A percentile compares a stretch with the other conserved stretches of the same genome.
These are phyloP conservation scores for Fusarium beomiforme DNA, from an alignment of 2,329 filamentous ascomycete genomes.

Conservation along the genomic window DNA sequence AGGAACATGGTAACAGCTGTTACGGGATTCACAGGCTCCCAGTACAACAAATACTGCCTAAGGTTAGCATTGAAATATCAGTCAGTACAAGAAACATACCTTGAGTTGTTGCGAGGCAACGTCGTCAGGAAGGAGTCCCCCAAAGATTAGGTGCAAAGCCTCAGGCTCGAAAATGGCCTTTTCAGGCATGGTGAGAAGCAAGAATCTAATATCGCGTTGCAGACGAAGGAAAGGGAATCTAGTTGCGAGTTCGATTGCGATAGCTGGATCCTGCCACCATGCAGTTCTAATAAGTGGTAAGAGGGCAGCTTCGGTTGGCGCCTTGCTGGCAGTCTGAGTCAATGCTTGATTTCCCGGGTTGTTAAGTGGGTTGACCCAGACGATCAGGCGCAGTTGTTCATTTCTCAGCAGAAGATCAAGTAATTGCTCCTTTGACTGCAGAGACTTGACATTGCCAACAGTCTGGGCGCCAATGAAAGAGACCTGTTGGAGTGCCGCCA, in stretches of 20 bases:
- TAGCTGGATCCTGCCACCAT: constrained; percentile 84
- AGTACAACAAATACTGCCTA: constrained; percentile 84
- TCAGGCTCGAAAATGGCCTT: constrained; percentile 84
- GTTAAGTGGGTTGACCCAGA: constrained; percentile 88
- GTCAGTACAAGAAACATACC: constrained; percentile 54
- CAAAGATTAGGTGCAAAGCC: constrained; percentile 84
- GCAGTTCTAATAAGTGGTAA: constrained; percentile 78
- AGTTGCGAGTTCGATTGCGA: constrained; percentile 85
- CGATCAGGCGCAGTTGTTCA: constrained; percentile 82
- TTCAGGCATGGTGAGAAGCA: constrained; percentile 84
- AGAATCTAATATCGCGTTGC: constrained; percentile 78
- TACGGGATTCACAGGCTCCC: constrained; percentile 91
- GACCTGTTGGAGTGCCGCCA: constrained; percentile 71
- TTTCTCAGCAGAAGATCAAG: constrained; percentile 82
- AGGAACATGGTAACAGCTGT: constrained; percentile 94
- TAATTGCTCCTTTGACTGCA: constrained; percentile 85
- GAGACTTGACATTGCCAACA: constrained; percentile 67
- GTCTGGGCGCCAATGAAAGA: constrained; percentile 65
- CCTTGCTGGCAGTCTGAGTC: constrained; percentile 53
- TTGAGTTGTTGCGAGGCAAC: constrained; percentile 84
- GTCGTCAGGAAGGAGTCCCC: constrained; percentile 78
- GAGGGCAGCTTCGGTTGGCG: constrained; percentile 57
- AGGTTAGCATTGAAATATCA: constrained; percentile 22
- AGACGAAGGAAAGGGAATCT: constrained; percentile 82
- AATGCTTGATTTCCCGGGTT: constrained; percentile 57